phyloP scores from a whole-genome alignment of 257 asterid genomes.

The Thymus mandschuricus region DNA sequence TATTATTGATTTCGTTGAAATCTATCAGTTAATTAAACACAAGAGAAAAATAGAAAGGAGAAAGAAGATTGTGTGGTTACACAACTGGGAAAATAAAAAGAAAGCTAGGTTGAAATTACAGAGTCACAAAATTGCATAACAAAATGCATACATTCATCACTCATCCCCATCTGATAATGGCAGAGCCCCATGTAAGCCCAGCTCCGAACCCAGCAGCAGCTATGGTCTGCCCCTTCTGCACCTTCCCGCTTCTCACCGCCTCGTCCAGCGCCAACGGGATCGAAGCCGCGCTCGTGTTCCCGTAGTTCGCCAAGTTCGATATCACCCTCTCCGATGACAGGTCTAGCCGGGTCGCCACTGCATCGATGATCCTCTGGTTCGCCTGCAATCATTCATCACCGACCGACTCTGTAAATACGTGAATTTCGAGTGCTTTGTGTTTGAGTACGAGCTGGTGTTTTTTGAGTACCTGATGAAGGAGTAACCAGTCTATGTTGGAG shows the following conservation, averaged over 20 bases:
- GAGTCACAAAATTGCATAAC: constrained; percentile 36
- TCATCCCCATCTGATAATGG: constrained; percentile 87
- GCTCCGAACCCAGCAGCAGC: constrained; percentile 99
- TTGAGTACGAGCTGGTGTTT: not conserved
- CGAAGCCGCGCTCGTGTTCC: constrained; percentile 92
- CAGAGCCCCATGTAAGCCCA: constrained; percentile 97
- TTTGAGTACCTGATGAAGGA: constrained; percentile 77
- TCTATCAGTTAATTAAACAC: not conserved
- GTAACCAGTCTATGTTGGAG: constrained; percentile 85
- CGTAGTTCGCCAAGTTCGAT: constrained; percentile 86
- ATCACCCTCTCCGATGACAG: constrained; percentile 80
- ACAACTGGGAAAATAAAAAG: constrained; percentile 1
- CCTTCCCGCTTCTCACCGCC: constrained; percentile 86
- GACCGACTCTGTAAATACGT: not conserved
- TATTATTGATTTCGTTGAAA: constrained; percentile 14
- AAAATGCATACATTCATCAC: not conserved
- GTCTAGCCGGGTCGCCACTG: constrained; percentile 77
- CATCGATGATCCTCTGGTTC: constrained; percentile 87
- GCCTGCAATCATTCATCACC: constrained; percentile 46
- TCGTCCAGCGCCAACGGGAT: constrained; percentile 96
- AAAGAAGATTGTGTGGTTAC: constrained; percentile 19
- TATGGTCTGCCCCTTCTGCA: constrained; percentile 70
- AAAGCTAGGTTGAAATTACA: constrained; percentile 5
- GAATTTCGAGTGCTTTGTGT: not conserved
- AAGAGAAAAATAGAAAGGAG: not conserved